Percentiles rank a stretch among this genome's conserved stretches.
These are phyloP conservation scores for Tardiomyces blankii DNA, from an alignment of 1,139 yeast genomes.

Conservation along the genomic window DNA sequence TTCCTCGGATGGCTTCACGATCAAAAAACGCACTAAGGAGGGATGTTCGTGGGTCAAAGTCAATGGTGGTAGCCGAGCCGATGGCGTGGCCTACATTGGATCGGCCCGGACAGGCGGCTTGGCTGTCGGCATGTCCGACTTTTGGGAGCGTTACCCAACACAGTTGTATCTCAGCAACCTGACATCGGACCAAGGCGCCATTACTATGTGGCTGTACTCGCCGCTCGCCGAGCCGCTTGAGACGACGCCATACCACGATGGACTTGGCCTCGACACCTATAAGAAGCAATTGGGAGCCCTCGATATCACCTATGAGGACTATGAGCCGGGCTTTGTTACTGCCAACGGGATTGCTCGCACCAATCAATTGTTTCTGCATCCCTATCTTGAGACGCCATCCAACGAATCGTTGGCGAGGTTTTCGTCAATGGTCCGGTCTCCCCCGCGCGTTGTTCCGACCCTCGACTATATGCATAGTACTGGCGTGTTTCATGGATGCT, in stretches of 20 bases:
- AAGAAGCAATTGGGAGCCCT: constrained; percentile 7
- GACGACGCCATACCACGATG: constrained; percentile 9
- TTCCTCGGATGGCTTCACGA: constrained; percentile 4
- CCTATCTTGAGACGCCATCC: constrained; percentile 5
- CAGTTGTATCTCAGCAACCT: constrained; percentile 6
- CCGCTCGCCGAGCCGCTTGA: constrained; percentile 9
- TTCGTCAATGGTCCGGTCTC: not conserved
- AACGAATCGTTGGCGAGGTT: not conserved
- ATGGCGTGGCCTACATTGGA: constrained; percentile 4
- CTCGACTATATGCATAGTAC: constrained; percentile 3
- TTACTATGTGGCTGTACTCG: constrained; percentile 9
- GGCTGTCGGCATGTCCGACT: constrained; percentile 8
- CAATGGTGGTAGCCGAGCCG: constrained; percentile 3
- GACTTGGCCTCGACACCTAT: constrained; percentile 6
- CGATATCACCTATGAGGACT: constrained; percentile 9
- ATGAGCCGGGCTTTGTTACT: constrained; percentile 8
- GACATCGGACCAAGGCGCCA: constrained; percentile 3
- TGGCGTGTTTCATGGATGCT: constrained; percentile 5
- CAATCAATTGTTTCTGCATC: constrained; percentile 5
- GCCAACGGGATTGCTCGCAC: constrained; percentile 8
- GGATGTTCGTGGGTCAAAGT: constrained; percentile 4
- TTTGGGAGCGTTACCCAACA: constrained; percentile 12
- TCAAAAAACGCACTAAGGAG: constrained; percentile 4
- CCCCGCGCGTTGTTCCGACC: constrained; percentile 3
- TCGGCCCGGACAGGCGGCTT: constrained; percentile 8